A percentile compares a stretch with the other conserved stretches of the same genome.
phyloP scores from a whole-genome alignment of 2,329 filamentous ascomycete species.

The Neonectria neomacrospora region DNA sequence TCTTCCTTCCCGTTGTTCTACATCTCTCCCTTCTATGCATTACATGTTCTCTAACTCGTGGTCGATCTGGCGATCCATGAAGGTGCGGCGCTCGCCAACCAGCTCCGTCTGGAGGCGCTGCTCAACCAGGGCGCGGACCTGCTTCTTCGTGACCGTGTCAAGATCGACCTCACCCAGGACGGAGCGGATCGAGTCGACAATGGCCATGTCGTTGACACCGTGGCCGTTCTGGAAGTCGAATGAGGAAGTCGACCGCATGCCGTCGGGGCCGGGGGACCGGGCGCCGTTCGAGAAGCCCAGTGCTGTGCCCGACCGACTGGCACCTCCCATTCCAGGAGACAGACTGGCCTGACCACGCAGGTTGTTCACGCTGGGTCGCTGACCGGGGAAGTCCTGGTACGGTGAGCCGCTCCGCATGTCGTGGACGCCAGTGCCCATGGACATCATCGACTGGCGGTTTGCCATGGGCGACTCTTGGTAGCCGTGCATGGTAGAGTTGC shows the following conservation, averaged over 20 bases:
- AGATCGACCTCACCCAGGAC: conserved; percentile 91
- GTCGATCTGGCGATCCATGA: conserved; percentile 94
- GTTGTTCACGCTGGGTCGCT: conserved; percentile 72
- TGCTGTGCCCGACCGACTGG: conserved; percentile 56
- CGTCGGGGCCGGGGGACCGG: conserved; percentile 58
- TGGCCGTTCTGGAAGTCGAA: conserved; percentile 71
- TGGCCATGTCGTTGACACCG: conserved; percentile 79
- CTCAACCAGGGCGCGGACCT: conserved; percentile 90
- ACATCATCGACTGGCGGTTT: conserved; percentile 79
- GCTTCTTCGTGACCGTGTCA: conserved; percentile 98
- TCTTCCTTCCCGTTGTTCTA: conserved; percentile 16
- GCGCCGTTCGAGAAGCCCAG: conserved; percentile 59
- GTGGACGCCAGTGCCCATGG: conserved; percentile 62
- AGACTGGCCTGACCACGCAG: conserved; percentile 60
- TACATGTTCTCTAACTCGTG: conserved; percentile 94
- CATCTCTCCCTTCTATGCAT: conserved; percentile 30
- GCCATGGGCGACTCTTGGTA: conserved; percentile 63
- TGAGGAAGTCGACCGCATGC: conserved; percentile 61
- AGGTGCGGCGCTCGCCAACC: conserved; percentile 83
- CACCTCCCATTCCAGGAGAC: conserved; percentile 56
- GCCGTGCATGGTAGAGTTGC: conserved; percentile 57
- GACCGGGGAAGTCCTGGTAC: conserved; percentile 65
- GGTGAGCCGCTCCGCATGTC: conserved; percentile 65
- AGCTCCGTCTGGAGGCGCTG: conserved; percentile 92
- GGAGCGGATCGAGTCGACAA: conserved; percentile 84